These are phyloP conservation scores for Periconia sp. DNA, from an alignment of 2,329 filamentous ascomycete species.

Conservation along the genomic window DNA sequence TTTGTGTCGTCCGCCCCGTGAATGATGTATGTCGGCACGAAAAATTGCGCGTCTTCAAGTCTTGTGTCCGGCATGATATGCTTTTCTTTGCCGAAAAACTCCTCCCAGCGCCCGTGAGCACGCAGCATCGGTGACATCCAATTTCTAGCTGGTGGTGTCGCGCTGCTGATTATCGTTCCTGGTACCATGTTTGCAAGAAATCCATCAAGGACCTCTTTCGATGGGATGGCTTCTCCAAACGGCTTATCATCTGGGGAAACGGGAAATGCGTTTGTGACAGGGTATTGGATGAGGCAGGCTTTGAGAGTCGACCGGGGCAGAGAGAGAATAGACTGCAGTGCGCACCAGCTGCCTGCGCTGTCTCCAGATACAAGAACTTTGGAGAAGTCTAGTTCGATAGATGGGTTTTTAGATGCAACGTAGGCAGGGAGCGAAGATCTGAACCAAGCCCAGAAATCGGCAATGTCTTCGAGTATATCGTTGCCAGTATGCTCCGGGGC, in stretches of 20 bases:
- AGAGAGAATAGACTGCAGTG: conserved; percentile 35
- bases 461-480: conserved; percentile 57
- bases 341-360: conserved; percentile 47
- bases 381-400: conserved; percentile 27
- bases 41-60: conserved; percentile 27
- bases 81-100: conserved; percentile 32
- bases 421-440: conserved; percentile 31
- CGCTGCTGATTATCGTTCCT: conserved; percentile 24
- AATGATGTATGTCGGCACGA: conserved; percentile 37
- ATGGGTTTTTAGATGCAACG: conserved; percentile 18
- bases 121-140: conserved; percentile 22
- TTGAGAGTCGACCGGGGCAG: conserved; percentile 24
- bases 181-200: conserved; percentile 24
- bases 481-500: conserved; percentile 54
- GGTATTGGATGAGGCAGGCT: conserved; percentile 32
- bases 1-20: conserved; percentile 37
- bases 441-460: conserved; percentile 54
- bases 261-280: conserved; percentile 27
- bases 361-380: conserved; percentile 42
- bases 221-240: conserved; percentile 12
- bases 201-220: conserved; percentile 22
- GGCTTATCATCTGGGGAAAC: conserved; percentile 1
- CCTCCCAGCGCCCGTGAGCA: conserved; percentile 24
- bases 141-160: conserved; percentile 23
- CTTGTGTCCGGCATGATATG: conserved; percentile 31